A percentile compares a stretch with the other conserved stretches of the same genome.
Evolutionary conservation across 2,329 filamentous ascomycete genomes (phyloP).

Genomic region (Xylariaceae sp.): DNA sequence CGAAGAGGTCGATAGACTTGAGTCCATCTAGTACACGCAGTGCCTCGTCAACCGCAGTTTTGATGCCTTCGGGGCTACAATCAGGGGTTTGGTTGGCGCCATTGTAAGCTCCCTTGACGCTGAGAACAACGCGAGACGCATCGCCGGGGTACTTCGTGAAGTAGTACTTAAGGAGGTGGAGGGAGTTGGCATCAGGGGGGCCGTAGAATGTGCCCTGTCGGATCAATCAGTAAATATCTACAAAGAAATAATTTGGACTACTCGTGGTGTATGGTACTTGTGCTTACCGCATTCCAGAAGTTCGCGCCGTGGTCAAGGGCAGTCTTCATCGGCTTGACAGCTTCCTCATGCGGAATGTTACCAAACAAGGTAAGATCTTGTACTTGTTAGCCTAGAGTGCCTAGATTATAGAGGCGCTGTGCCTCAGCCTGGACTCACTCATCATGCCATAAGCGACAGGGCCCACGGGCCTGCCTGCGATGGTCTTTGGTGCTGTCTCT

Average conservation of each 20-base stretch:
- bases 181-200: constrained; percentile 49
- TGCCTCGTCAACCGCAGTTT: constrained; percentile 54
- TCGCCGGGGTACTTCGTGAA: constrained; percentile 59
- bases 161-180: constrained; percentile 56
- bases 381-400: too few species aligned
- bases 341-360: constrained; percentile 1
- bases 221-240: background rate
- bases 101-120: constrained; percentile 55
- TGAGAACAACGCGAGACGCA: constrained; percentile 56
- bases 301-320: constrained; percentile 16
- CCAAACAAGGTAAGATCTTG: too few species aligned
- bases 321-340: constrained; percentile 11
- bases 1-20: constrained; percentile 57
- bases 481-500: too few species aligned
- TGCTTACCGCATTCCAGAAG: constrained; percentile 16
- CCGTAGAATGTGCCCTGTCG: constrained; percentile 37
- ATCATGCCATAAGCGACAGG: too few species aligned
- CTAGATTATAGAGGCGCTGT: too few species aligned
- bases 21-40: constrained; percentile 43
- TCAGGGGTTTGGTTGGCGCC: constrained; percentile 37
- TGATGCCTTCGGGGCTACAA: constrained; percentile 51
- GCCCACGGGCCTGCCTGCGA: too few species aligned
- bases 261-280: too few species aligned
- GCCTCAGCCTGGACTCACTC: too few species aligned
- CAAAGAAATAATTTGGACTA: too few species aligned